phyloP scores from a whole-genome alignment of 257 asterid species.

The Capsicum chinense region DNA sequence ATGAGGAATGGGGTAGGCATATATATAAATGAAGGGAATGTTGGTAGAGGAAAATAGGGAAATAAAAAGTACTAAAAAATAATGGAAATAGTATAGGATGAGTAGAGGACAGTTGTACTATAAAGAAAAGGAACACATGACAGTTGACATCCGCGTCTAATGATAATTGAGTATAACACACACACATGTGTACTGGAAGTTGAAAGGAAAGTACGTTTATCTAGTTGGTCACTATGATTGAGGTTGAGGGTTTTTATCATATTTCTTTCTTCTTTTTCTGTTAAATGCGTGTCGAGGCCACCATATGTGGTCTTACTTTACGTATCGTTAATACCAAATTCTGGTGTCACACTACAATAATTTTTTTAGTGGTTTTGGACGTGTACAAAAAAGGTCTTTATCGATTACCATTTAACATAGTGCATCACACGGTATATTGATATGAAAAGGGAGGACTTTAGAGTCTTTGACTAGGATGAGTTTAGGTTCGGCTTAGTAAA shows the following conservation, averaged over 20 bases:
- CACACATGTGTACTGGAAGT: constrained; percentile 31
- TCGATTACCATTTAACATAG: not conserved
- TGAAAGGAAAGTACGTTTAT: constrained; percentile 35
- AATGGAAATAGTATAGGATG: not conserved
- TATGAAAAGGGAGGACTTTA: not conserved
- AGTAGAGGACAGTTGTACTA: not conserved
- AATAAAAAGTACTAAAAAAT: not conserved
- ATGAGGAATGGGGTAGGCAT: not conserved
- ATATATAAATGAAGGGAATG: not conserved
- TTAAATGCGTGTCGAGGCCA: constrained; percentile 27
- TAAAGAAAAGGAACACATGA: not conserved
- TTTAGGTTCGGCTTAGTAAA: not conserved
- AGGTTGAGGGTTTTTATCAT: not conserved
- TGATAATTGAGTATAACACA: constrained; percentile 1
- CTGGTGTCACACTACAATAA: not conserved
- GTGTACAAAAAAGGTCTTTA: not conserved
- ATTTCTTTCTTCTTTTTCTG: not conserved
- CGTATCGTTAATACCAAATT: not conserved
- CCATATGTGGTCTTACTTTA: not conserved
- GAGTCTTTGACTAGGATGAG: not conserved
- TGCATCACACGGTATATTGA: not conserved
- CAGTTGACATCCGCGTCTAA: constrained; percentile 22
- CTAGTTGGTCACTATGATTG: constrained; percentile 35
- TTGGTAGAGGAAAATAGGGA: not conserved
- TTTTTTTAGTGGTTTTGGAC: not conserved